These are phyloP conservation scores for Penicillium occitanis DNA, from an alignment of 2,329 filamentous ascomycete species.

Conservation along the genomic window DNA sequence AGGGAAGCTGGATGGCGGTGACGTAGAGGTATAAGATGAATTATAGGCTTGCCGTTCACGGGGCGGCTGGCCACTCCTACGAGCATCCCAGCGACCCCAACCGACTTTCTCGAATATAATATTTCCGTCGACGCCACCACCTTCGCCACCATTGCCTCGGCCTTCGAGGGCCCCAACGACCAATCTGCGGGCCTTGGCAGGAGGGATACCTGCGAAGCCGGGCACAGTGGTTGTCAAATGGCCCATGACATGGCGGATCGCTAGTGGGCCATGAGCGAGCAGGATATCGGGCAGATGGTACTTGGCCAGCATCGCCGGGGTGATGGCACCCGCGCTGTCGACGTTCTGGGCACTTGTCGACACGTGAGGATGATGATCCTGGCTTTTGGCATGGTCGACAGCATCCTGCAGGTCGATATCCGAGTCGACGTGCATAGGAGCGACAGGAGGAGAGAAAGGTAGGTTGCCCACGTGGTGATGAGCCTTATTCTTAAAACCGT, in stretches of 20 bases:
- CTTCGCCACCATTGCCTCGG: slow-evolving; percentile 58
- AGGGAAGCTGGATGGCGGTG: slow-evolving; percentile 47
- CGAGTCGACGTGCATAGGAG: slow-evolving; percentile 66
- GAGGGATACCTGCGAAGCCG: slow-evolving; percentile 84
- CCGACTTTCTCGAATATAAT: slow-evolving; percentile 84
- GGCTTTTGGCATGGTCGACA: slow-evolving; percentile 52
- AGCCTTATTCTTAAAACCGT: slow-evolving; percentile 68
- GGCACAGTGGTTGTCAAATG: slow-evolving; percentile 91
- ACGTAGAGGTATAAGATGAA: slow-evolving; percentile 46
- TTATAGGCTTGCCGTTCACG: slow-evolving; percentile 32
- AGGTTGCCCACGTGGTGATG: slow-evolving; percentile 33
- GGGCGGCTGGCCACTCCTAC: slow-evolving; percentile 63
- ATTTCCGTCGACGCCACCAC: slow-evolving; percentile 58
- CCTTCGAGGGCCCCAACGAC: slow-evolving; percentile 92
- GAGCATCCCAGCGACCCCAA: slow-evolving; percentile 94
- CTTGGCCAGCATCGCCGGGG: slow-evolving; percentile 78
- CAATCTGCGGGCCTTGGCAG: slow-evolving; percentile 83
- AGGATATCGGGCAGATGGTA: slow-evolving; percentile 89
- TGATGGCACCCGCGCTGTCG: slow-evolving; percentile 80
- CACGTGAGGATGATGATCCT: slow-evolving; percentile 40
- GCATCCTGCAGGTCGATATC: slow-evolving; percentile 81
- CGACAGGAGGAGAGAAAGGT: slow-evolving; percentile 44
- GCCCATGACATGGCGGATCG: slow-evolving; percentile 93
- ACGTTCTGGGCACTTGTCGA: slow-evolving; percentile 48
- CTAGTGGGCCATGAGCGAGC: slow-evolving; percentile 82